Conservation (phyloP, 2,329 filamentous ascomycete species). For the Pseudocercospora vitis region DNA sequence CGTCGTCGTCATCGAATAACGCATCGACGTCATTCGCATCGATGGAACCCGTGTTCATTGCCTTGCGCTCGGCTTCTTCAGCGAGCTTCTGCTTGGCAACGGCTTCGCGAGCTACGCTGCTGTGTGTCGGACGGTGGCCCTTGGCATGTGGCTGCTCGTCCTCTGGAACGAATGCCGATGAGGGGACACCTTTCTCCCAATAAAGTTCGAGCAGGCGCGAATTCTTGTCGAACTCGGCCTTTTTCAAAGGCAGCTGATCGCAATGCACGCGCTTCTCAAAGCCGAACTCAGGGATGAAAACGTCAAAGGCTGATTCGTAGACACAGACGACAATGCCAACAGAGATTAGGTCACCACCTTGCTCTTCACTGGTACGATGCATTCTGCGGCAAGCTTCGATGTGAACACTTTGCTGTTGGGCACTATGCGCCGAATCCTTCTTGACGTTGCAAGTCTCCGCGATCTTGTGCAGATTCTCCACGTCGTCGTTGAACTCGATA, state of each 20-base stretch:
- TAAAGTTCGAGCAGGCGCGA: conserved; percentile 92
- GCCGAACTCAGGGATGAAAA: conserved; percentile 95
- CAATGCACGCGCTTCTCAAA: conserved; percentile 99
- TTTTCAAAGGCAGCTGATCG: conserved; percentile 95
- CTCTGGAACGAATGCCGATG: conserved; percentile 92
- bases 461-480: conserved; percentile 85
- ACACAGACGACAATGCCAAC: conserved; percentile 96
- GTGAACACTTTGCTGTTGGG: conserved; percentile 97
- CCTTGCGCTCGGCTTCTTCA: conserved; percentile 86
- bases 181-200: conserved; percentile 99
- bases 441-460: conserved; percentile 97
- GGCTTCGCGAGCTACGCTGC: conserved; percentile 77
- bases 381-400: conserved; percentile 96
- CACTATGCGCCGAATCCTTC: conserved; percentile 96
- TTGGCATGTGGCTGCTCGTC: conserved; percentile 86
- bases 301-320: conserved; percentile 97
- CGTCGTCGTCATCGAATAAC: conserved; percentile 85
- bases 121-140: conserved; percentile 50
- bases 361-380: conserved; percentile 85
- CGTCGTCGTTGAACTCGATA: conserved; percentile 82
- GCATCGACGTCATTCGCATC: conserved; percentile 91
- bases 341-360: conserved; percentile 86
- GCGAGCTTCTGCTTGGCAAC: conserved; percentile 79
- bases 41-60: conserved; percentile 92
- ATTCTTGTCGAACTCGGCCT: conserved; percentile 98